These are phyloP conservation scores for Zygosaccharomyces siamensis DNA, from an alignment of 805 yeast species.

Conservation along the genomic window DNA sequence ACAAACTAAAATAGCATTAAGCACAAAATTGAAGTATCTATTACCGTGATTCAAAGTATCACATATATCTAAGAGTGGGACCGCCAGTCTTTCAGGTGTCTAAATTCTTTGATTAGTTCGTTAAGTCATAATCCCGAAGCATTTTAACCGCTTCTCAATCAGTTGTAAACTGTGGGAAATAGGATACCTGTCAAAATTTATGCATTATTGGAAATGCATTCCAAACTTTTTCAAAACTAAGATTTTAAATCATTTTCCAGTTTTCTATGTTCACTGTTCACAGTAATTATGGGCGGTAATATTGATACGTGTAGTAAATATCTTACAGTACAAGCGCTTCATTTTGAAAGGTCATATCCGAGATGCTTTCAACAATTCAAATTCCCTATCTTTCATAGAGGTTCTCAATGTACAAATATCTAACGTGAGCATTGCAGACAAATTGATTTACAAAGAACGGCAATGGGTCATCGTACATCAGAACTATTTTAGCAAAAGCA, in stretches of 20 bases:
- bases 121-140: slow-evolving; percentile 20
- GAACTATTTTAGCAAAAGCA: slow-evolving; percentile 30
- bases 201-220: slow-evolving; percentile 13
- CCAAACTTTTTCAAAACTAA: slow-evolving; percentile 22
- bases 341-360: slow-evolving; percentile 31
- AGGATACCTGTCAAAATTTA: slow-evolving; percentile 18
- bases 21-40: slow-evolving; percentile 15
- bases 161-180: slow-evolving; percentile 18
- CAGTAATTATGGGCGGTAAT: slow-evolving; percentile 19
- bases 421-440: slow-evolving; percentile 31
- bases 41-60: slow-evolving; percentile 25
- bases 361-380: slow-evolving; percentile 28
- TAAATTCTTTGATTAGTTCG: slow-evolving; percentile 24
- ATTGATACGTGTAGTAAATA: slow-evolving; percentile 24
- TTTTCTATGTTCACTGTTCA: slow-evolving; percentile 33
- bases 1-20: slow-evolving; percentile 16
- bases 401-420: slow-evolving; percentile 27
- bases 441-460: slow-evolving; percentile 27
- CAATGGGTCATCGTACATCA: slow-evolving; percentile 34
- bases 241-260: slow-evolving; percentile 26
- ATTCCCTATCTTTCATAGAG: slow-evolving; percentile 29
- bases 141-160: slow-evolving; percentile 21
- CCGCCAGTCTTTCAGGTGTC: slow-evolving; percentile 22
- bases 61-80: slow-evolving; percentile 23
- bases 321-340: slow-evolving; percentile 34